phyloP scores from a whole-genome alignment of 768 basidiomycete genomes.

The Mrakia blollopis region DNA sequence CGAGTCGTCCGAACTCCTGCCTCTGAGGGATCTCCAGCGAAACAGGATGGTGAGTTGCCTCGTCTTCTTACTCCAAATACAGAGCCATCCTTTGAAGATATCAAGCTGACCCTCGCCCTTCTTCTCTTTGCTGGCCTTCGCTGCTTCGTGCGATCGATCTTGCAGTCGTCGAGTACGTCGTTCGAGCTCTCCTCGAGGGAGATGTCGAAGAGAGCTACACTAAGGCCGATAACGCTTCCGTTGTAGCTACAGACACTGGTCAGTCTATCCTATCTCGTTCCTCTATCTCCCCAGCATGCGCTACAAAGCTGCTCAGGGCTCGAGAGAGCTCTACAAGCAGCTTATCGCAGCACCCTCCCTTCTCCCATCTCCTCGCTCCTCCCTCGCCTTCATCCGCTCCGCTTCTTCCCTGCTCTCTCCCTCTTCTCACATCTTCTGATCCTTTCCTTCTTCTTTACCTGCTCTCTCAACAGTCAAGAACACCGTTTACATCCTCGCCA shows the following conservation, averaged over 20 bases:
- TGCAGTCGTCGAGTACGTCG: slow-evolving; percentile 62
- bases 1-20: slow-evolving; percentile 64
- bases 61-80: slow-evolving; percentile 52
- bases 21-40: slow-evolving; percentile 46
- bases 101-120: background rate
- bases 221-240: slow-evolving; percentile 75
- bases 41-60: slow-evolving; percentile 35
- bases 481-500: slow-evolving; percentile 58
- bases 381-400: background rate
- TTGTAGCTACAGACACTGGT: slow-evolving; percentile 92
- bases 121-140: background rate
- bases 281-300: background rate
- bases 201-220: slow-evolving; percentile 70
- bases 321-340: no score
- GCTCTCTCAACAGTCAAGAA: slow-evolving; percentile 44
- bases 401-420: no score
- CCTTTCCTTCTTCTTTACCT: background rate
- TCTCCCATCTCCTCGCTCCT: background rate
- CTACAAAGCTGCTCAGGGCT: background rate
- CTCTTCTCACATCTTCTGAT: background rate
- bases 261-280: slow-evolving; percentile 40
- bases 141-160: background rate
- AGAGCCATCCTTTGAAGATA: slow-evolving; percentile 30
- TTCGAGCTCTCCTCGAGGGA: slow-evolving; percentile 74
- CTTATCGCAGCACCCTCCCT: no score